Conservation (phyloP, 1,284 basidiomycete genomes). For the Ceratobasidium sp. region DNA sequence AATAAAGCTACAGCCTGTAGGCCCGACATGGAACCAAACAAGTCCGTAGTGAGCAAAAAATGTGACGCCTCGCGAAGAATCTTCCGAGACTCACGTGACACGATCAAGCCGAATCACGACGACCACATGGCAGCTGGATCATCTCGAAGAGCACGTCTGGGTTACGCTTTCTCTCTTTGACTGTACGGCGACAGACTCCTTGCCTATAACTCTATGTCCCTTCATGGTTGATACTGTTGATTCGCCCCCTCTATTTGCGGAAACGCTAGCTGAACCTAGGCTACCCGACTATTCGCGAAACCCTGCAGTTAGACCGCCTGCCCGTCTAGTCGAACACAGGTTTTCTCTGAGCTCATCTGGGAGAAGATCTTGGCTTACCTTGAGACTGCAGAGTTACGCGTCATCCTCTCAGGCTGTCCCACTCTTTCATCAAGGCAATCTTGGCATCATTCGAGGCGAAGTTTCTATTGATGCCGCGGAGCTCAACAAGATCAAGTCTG, state of each 20-base stretch:
- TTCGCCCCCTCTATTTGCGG: slow-evolving; percentile 3
- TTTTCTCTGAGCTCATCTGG: background rate
- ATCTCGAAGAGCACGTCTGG: background rate
- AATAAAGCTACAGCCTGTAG: too few species aligned
- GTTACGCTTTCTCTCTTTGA: background rate
- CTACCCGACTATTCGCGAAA: slow-evolving; percentile 1
- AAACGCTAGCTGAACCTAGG: background rate
- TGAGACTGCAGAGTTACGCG: slow-evolving; percentile 7
- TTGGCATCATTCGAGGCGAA: slow-evolving; percentile 4
- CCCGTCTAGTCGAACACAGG: background rate
- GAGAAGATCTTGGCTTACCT: background rate
- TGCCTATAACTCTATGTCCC: background rate
- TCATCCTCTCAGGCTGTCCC: background rate
- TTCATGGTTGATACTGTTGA: background rate
- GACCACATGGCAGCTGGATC: background rate
- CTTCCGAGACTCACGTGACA: too few species aligned
- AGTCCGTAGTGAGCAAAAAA: too few species aligned
- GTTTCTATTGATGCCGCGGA: slow-evolving; percentile 1
- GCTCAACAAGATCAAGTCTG: background rate
- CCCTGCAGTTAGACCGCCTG: background rate
- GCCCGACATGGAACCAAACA: too few species aligned
- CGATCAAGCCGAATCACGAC: background rate
- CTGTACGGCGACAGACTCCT: background rate
- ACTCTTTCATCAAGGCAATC: slow-evolving; percentile 3
- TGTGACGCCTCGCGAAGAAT: too few species aligned